A percentile compares a stretch with the other conserved stretches of the same genome.
These are phyloP conservation scores for Wickerhamomyces strasburgensis DNA, from an alignment of 805 yeast genomes.

Conservation along the genomic window DNA sequence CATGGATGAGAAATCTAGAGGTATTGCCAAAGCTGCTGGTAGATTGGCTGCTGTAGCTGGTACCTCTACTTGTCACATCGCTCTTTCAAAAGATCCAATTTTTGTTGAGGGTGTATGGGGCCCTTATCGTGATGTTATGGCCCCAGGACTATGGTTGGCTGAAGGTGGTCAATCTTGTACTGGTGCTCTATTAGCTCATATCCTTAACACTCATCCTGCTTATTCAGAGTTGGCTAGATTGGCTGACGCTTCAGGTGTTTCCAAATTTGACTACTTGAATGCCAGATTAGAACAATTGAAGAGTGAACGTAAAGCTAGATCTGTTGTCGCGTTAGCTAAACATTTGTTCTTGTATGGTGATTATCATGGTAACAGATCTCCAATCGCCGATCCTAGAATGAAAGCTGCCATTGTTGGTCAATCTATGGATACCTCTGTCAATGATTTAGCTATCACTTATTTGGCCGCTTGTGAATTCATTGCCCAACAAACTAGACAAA, in stretches of 20 bases:
- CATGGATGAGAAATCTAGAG: conserved; percentile 39
- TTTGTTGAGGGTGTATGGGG: conserved; percentile 99
- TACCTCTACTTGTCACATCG: conserved; percentile 95
- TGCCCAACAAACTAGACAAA: conserved; percentile 96
- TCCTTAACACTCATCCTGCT: conserved; percentile 85
- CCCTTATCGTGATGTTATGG: conserved; percentile 89
- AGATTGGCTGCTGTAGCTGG: conserved; percentile 98
- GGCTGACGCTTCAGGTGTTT: conserved; percentile 63
- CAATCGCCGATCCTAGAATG: conserved; percentile 95
- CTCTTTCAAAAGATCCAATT: conserved; percentile 75
- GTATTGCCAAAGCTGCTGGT: conserved; percentile 64
- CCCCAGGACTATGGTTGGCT: conserved; percentile 90
- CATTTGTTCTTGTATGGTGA: conserved; percentile 93
- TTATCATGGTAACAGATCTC: conserved; percentile 93
- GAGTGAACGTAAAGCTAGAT: conserved; percentile 49
- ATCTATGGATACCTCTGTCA: conserved; percentile 82
- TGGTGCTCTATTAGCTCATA: conserved; percentile 89
- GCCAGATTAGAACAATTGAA: conserved; percentile 64
- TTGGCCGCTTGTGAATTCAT: conserved; percentile 95
- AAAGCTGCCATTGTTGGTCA: conserved; percentile 89
- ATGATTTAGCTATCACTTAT: conserved; percentile 80
- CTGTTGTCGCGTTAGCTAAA: conserved; percentile 76
- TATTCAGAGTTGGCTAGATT: conserved; percentile 61
- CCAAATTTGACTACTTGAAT: conserved; percentile 82
- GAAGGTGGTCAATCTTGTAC: conserved; percentile 99